Base-by-base conservation (phyloP, 148 eudicot species). In the Chenopodium berlandieri region DNA sequence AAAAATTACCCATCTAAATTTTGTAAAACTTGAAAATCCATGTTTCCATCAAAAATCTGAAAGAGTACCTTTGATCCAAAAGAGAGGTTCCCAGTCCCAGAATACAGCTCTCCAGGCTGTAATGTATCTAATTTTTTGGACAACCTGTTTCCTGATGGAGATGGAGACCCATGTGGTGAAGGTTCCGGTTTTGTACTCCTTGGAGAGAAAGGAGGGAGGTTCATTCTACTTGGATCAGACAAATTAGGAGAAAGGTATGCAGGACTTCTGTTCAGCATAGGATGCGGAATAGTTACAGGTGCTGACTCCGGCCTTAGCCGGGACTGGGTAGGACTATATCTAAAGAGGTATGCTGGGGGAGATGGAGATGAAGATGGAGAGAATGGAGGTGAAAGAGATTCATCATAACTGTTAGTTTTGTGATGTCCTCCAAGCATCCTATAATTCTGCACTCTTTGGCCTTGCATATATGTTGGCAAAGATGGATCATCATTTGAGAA, bases 281-380 rank as follows among this genome's bases (percentile, higher is more conserved):
- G 89, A 80, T 91, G 92, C 27, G 98, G 98, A 82, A 95, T 95
- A 85, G 94, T 83, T 76, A 95, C 86, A 76, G 98, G 98, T 63
- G 97, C 90, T 78, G 95, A 89, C 88, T 92, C 97, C 56, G 91
- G 84, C 68, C 87, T 88, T 34, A 84, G 80, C 62, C 92, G 92
- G 68, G 87, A 86, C 73, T 88, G 91, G 73, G 84, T 83, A 64
- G 86, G 89, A 80, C 91, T 90, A 60, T 87, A 86, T 75, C 89
- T 77, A 10, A 86, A 84, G 72, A 87, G 83, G 85, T 92, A 81
- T 56, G 91, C 84, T 9, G 97, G 92, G 17, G 91, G 84, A 62
- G 97, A 95, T 40, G 95, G 94, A 20, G 94, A 89, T 68, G 97
- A 91, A 83, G 97, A 91, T 40, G 94, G 90, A 32, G 98, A 95